phyloP scores from a whole-genome alignment of 352 stramenopile species.

The Thalassiosira hispida region DNA sequence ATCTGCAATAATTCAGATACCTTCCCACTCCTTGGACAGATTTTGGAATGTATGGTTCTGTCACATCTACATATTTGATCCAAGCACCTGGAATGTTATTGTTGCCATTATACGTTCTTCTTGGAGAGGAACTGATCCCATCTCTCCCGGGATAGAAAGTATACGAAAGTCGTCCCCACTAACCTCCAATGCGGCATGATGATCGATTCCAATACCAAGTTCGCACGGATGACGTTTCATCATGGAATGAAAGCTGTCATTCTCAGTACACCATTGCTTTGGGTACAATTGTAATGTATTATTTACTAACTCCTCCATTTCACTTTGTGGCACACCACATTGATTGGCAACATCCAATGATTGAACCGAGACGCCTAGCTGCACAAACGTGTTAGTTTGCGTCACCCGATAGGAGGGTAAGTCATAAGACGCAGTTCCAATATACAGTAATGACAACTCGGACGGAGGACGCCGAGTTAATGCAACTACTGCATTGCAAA shows the following conservation, averaged over 20 bases:
- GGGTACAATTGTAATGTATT: slow-evolving; percentile 70
- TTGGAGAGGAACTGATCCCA: slow-evolving; percentile 30
- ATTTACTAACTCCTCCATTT: slow-evolving; percentile 58
- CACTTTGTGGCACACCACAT: slow-evolving; percentile 23
- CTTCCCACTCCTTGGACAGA: slow-evolving; percentile 24
- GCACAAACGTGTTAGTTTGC: slow-evolving; percentile 44
- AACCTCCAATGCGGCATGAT: slow-evolving; percentile 52
- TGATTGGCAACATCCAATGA: slow-evolving; percentile 50
- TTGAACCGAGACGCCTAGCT: slow-evolving; percentile 36
- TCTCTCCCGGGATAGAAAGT: slow-evolving; percentile 38
- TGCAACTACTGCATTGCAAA: slow-evolving; percentile 50
- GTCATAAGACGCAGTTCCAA: slow-evolving; percentile 57
- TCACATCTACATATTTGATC: slow-evolving; percentile 36
- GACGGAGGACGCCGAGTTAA: slow-evolving; percentile 24
- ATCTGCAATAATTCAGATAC: slow-evolving; percentile 27
- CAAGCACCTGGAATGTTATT: slow-evolving; percentile 14
- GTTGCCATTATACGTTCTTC: background rate
- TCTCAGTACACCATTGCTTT: slow-evolving; percentile 75
- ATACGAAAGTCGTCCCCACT: slow-evolving; percentile 48
- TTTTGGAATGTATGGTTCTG: slow-evolving; percentile 18
- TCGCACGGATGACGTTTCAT: slow-evolving; percentile 57
- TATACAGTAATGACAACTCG: slow-evolving; percentile 55
- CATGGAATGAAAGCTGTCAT: slow-evolving; percentile 84
- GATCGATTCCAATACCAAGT: slow-evolving; percentile 56
- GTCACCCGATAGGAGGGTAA: slow-evolving; percentile 39